These are phyloP conservation scores for Gaertneriomyces semiglobifer DNA, from an alignment of 192 early-diverging fungal species.

Conservation along the genomic window DNA sequence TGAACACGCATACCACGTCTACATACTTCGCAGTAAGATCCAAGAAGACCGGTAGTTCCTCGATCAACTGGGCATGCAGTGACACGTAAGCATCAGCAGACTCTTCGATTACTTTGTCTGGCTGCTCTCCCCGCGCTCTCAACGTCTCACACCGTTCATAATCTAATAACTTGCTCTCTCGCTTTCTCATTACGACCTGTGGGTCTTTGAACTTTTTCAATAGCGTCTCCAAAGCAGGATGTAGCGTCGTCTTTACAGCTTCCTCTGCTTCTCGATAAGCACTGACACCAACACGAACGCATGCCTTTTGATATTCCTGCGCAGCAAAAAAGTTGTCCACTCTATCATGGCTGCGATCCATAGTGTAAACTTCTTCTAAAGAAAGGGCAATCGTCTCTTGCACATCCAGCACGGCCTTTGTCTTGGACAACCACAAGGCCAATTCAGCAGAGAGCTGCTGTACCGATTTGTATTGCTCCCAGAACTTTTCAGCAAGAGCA, in stretches of 20 bases:
- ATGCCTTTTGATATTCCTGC: conserved; percentile 24
- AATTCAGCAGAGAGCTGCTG: conserved; percentile 41
- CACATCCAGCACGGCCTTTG: conserved; percentile 47
- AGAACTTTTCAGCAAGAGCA: conserved; percentile 52
- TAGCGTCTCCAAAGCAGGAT: conserved; percentile 33
- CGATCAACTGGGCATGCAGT: conserved; percentile 68
- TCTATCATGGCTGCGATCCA: conserved; percentile 8
- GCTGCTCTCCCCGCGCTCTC: conserved; percentile 54
- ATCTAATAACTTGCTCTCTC: conserved; percentile 69
- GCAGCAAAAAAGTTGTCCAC: conserved; percentile 13
- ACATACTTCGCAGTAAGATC: conserved; percentile 57
- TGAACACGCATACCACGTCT: conserved; percentile 54
- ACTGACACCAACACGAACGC: conserved; percentile 12
- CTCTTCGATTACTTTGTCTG: conserved; percentile 63
- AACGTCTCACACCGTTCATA: conserved; percentile 64
- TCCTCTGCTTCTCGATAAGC: conserved; percentile 20
- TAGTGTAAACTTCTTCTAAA: conserved; percentile 58
- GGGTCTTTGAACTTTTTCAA: conserved; percentile 54
- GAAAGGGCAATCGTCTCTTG: conserved; percentile 48
- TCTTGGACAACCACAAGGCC: conserved; percentile 22
- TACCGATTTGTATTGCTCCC: conserved; percentile 47
- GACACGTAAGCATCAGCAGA: conserved; percentile 63
- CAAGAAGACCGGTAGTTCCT: conserved; percentile 68
- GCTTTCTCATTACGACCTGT: conserved; percentile 66
- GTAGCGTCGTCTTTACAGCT: conserved; percentile 20